Evolutionary conservation across 345 rosid genomes (phyloP), one percentile per base, ranked within the genome.

Genomic region (Mallotus nudiflorus): DNA sequence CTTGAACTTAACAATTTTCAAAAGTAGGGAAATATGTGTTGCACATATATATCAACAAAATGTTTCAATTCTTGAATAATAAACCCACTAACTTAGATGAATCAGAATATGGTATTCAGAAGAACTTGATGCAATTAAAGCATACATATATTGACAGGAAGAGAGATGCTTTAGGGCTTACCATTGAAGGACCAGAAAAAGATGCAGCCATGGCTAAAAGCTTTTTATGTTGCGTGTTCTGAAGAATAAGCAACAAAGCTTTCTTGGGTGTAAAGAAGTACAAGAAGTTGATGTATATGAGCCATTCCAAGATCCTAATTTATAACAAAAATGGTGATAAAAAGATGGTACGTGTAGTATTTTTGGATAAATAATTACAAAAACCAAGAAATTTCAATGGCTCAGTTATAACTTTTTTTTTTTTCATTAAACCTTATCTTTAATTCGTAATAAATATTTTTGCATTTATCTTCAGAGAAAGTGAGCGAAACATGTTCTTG

Each of bases 181-280:
- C 98, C 97, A 94, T 83, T 54, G 97, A 91, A 79, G 95, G 91
- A 65, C 82, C 91, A 28, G 97, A 87, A 87, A 84, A 90, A 81
- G 98, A 91, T 82, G 93, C 86, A 83, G 90, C 92, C 97, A 91
- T 91, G 85, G 91, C 65, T 75, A 80, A 24, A 81, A 86, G 81
- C 76, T 80, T 70, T 71, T 42, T 19, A 27, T 29, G 27, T 61
- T 5, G n/a, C n/a, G n/a, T n/a, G 7, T 31, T 33, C 37, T 1
- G 27, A 22, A 45, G 6, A 73, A 61, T 22, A 40, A 14, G 22
- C 14, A 20, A 9, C 0, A 29, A 33, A 9, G 14, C 40, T 18
- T 9, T 44, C 29, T 14, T 28, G 2, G 5, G 16, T 52, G 45
- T 27, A 39, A 55, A 31, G 25, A 61, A 66, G 57, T 59, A 51